Conservation (phyloP, 495 filamentous ascomycete species). For the Talaromyces liani region DNA sequence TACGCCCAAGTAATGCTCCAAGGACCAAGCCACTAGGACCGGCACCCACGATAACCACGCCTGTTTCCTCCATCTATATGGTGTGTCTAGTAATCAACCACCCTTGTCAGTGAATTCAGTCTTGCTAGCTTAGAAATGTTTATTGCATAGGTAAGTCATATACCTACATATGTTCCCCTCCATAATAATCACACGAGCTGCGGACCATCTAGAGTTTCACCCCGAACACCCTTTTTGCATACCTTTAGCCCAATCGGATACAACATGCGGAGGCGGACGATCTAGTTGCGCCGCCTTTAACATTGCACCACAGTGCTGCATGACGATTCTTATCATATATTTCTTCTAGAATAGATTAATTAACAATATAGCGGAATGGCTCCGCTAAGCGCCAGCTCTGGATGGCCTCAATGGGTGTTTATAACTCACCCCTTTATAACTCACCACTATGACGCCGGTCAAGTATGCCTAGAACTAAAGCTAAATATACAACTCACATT, state of each 20-base stretch:
- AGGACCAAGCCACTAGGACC: constrained; percentile 30
- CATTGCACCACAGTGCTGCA: background rate
- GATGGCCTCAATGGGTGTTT: background rate
- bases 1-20: constrained; percentile 21
- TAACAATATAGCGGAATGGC: background rate
- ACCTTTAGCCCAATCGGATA: background rate
- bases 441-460: background rate
- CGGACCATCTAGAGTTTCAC: background rate
- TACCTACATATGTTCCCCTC: background rate
- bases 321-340: background rate
- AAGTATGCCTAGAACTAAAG: background rate
- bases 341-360: background rate
- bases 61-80: constrained; percentile 17
- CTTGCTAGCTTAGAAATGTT: background rate
- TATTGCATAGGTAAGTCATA: background rate
- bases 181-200: background rate
- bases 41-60: constrained; percentile 30
- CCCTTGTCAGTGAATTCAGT: background rate
- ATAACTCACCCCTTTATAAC: background rate
- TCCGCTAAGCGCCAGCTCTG: background rate
- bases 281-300: background rate
- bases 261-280: background rate
- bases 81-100: background rate
- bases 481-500: background rate
- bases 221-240: background rate